Percentiles rank a stretch among this genome's conserved stretches.
Conservation (phyloP, 768 basidiomycete genomes). For the Punctularia strigosozonata region DNA sequence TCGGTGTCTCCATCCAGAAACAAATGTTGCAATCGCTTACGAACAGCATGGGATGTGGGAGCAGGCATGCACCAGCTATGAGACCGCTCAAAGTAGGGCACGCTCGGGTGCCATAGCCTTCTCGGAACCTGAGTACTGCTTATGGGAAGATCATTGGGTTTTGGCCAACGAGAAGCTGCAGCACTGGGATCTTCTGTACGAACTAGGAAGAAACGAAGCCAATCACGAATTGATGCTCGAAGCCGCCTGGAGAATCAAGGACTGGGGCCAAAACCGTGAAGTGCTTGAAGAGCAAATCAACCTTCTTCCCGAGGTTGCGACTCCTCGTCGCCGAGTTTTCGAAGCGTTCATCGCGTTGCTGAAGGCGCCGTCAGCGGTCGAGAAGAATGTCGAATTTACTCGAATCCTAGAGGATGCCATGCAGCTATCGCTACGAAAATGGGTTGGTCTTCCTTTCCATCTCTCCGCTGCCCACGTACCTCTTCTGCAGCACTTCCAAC, state of each 20-base stretch:
- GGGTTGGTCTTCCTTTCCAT: constrained; percentile 79
- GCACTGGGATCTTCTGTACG: constrained; percentile 92
- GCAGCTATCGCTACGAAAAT: constrained; percentile 93
- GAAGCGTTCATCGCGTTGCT: constrained; percentile 89
- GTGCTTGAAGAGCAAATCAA: constrained; percentile 72
- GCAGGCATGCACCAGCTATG: constrained; percentile 80
- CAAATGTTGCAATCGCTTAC: constrained; percentile 76
- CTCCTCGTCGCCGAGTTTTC: constrained; percentile 94
- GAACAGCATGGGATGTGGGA: constrained; percentile 99
- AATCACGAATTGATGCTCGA: constrained; percentile 91
- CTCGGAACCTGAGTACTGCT: constrained; percentile 88
- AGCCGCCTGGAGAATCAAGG: constrained; percentile 87
- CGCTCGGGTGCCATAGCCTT: constrained; percentile 76
- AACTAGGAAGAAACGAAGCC: constrained; percentile 78
- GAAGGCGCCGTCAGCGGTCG: constrained; percentile 64
- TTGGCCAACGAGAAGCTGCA: constrained; percentile 91
- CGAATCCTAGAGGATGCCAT: constrained; percentile 89
- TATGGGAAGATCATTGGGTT: constrained; percentile 99
- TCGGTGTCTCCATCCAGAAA: constrained; percentile 80
- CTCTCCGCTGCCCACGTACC: constrained; percentile 91
- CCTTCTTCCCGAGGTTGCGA: constrained; percentile 68
- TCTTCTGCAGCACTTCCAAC: constrained; percentile 94
- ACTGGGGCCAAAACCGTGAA: constrained; percentile 81
- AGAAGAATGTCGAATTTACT: constrained; percentile 67
- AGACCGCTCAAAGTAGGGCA: constrained; percentile 79